Evolutionary conservation across 768 basidiomycete genomes (phyloP).

Genomic region (Phylloporus sp.): DNA sequence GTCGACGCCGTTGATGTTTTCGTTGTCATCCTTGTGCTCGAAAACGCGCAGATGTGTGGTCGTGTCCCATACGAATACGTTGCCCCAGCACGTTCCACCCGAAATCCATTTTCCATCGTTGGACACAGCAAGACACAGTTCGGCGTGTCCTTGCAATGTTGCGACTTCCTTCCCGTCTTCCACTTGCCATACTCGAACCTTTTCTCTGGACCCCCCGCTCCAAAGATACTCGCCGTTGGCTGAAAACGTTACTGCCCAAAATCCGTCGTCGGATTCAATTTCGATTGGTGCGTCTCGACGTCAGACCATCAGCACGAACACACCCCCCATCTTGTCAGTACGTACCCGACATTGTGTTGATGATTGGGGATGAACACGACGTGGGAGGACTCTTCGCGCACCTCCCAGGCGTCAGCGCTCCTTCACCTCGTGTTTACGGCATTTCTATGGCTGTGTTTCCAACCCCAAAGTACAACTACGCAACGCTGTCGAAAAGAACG

Average conservation of each 20-base stretch:
- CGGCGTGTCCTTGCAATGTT: background rate
- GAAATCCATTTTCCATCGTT: background rate
- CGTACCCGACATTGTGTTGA: background rate
- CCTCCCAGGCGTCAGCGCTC: too few relatives aligned
- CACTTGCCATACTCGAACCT: background rate
- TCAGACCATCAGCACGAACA: background rate
- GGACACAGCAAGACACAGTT: background rate
- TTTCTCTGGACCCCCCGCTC: background rate
- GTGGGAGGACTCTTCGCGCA: too few relatives aligned
- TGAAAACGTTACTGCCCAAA: background rate
- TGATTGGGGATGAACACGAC: too few relatives aligned
- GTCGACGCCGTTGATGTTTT: background rate
- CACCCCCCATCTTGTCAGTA: background rate
- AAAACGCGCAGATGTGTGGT: background rate
- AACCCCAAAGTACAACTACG: too few relatives aligned
- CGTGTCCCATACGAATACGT: background rate
- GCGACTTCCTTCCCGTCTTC: background rate
- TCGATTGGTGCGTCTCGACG: background rate
- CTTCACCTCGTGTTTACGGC: too few relatives aligned
- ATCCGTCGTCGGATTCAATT: background rate
- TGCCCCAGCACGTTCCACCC: background rate
- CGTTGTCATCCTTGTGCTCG: background rate
- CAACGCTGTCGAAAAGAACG: too few relatives aligned
- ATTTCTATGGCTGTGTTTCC: too few relatives aligned
- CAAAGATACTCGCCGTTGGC: background rate